A percentile compares a stretch with the other conserved stretches of the same genome.
Evolutionary conservation across 495 filamentous ascomycete genomes (phyloP).

Genomic region (Penicillium pulvis): DNA sequence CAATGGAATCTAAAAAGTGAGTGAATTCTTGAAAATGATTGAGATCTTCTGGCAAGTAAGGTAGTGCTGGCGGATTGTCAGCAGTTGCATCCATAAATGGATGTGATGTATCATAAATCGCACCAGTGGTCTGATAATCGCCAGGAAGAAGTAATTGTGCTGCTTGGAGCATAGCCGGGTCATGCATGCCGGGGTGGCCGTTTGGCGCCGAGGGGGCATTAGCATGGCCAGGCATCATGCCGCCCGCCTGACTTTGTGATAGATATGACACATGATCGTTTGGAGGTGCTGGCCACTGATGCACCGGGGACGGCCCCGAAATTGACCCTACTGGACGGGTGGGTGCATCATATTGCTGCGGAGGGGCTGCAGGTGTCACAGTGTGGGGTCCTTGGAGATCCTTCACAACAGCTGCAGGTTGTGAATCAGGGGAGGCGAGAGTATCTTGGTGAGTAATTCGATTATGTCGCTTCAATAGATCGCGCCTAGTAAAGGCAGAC

Average conservation of each 20-base stretch:
- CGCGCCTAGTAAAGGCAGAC: conserved; percentile 54
- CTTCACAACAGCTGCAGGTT: conserved; percentile 25
- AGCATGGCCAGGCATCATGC: conserved; percentile 21
- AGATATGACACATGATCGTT: conserved; percentile 29
- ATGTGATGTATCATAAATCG: background rate
- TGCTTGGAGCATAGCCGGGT: conserved; percentile 44
- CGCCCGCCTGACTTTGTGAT: conserved; percentile 22
- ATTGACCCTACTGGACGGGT: conserved; percentile 25
- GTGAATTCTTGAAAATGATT: conserved; percentile 47
- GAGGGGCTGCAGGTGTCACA: conserved; percentile 20
- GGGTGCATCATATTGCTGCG: conserved; percentile 30
- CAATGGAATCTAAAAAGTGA: conserved; percentile 45
- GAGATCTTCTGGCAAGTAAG: conserved; percentile 41
- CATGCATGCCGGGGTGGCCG: conserved; percentile 32
- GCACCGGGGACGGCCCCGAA: conserved; percentile 28
- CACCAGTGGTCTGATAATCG: conserved; percentile 33
- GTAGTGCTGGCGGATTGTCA: conserved; percentile 26
- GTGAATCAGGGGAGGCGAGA: conserved; percentile 35
- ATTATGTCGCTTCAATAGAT: conserved; percentile 56
- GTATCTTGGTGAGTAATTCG: conserved; percentile 45
- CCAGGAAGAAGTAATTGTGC: conserved; percentile 43
- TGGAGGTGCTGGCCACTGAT: conserved; percentile 36
- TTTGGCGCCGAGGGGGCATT: conserved; percentile 16
- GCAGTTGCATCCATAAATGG: background rate
- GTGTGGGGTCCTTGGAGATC: conserved; percentile 19